Base-by-base conservation (phyloP, 2,329 filamentous ascomycete species). In the Xylariaceae sp. region DNA sequence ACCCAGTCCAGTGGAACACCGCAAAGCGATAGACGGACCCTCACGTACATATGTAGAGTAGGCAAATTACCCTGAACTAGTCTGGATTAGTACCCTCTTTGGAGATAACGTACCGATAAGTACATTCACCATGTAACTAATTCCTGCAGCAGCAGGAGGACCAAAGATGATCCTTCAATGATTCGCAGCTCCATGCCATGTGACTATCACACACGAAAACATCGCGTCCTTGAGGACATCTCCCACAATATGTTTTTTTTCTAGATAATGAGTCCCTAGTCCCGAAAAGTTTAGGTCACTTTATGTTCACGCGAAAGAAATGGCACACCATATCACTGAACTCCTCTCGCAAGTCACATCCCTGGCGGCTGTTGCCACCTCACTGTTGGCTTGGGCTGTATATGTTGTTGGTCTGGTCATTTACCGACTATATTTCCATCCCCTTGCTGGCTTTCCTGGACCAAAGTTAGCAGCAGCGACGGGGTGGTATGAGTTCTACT, bases 381-480 rank as follows among this genome's bases (percentile, higher is more conserved):
- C n/a, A 5, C 40, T 58, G 9, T 23, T 55, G 19, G 51, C 39
- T 14, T 58, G 39, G 50, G 33, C 8, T 9, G 6, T 46, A 24
- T 58, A 58, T 37, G 23, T 41, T 17, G 55, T 23, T 56, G 63
- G 53, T 62, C 19, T 67, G 23, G 39, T 53, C 24, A 21, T 64
- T 5, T 64, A 66, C 45, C 59, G 64, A 24, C 46, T 66, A 3
- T 64, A 60, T 24, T 59, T 66, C 9, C 64, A 66, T 19, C 63
- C 60, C 8, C 47, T 66, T 3, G 59, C 64, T 8, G 54, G 56
- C 34, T 53, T 65, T 4, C 65, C 65, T 0, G 82, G 65, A 1
- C 62, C 64, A 1, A 64, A 51, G 17, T 56, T 67, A 23, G 65
- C 64, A n/a, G 62, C 64, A 3, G 57, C 60, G 14, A 66, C 64